These are phyloP conservation scores for Neurospora sp. DNA, from an alignment of 2,329 filamentous ascomycete species.

Conservation along the genomic window DNA sequence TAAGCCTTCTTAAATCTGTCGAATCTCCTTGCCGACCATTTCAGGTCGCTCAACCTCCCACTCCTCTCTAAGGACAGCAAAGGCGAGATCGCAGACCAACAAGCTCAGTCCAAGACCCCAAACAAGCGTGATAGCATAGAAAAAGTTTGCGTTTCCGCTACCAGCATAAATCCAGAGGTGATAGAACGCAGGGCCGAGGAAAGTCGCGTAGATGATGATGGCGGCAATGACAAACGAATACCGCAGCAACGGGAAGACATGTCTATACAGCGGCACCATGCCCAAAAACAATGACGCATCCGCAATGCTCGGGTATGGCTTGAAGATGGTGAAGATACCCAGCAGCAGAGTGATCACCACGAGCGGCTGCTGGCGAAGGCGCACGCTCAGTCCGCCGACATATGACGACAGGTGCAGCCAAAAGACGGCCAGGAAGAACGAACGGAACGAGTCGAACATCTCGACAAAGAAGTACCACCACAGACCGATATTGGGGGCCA, in stretches of 20 bases:
- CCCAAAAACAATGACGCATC: slow-evolving; percentile 82
- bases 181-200: slow-evolving; percentile 91
- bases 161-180: slow-evolving; percentile 97
- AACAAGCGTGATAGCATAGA: slow-evolving; percentile 97
- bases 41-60: slow-evolving; percentile 89
- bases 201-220: slow-evolving; percentile 75
- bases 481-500: slow-evolving; percentile 88
- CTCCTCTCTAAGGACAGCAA: slow-evolving; percentile 83
- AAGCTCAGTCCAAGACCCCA: slow-evolving; percentile 89
- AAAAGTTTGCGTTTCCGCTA: slow-evolving; percentile 97
- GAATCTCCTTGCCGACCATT: slow-evolving; percentile 77
- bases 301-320: slow-evolving; percentile 89
- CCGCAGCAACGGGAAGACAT: slow-evolving; percentile 85
- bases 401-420: slow-evolving; percentile 93
- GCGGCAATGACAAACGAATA: slow-evolving; percentile 84
- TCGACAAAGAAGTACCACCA: slow-evolving; percentile 99
- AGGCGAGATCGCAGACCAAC: slow-evolving; percentile 77
- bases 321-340: slow-evolving; percentile 90
- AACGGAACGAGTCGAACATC: slow-evolving; percentile 96
- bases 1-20: slow-evolving; percentile 47
- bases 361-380: slow-evolving; percentile 75
- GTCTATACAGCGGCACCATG: slow-evolving; percentile 75
- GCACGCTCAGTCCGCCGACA: slow-evolving; percentile 74
- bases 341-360: slow-evolving; percentile 77
- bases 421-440: slow-evolving; percentile 96